Base-by-base conservation (phyloP, 768 basidiomycete species). In the Boletus coccyginus region DNA sequence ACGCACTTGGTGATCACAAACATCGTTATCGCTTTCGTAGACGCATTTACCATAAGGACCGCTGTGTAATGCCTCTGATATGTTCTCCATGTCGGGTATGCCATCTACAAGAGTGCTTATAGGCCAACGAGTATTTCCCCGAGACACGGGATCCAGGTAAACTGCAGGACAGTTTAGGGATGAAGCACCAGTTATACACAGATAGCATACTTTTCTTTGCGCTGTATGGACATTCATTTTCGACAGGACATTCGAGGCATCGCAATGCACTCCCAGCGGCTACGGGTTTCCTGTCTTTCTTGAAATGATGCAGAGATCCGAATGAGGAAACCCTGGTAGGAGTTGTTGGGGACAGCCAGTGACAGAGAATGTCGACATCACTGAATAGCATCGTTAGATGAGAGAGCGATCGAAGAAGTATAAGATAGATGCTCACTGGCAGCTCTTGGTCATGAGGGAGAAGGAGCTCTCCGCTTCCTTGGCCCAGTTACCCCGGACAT, bases 391-490 rank as follows among this genome's bases (percentile, higher is more conserved):
- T 41, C 35, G 27, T 35, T 19, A 31, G 27, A 54, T 55, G 48
- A 56, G 55, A 42, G 52, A 32, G 35, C 32, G 14, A 52, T 51
- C 32, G 33, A 19, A 19, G 46, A 46, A 40, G 40, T 21, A 21
- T 21, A 50, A 47, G 46, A 32, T 6, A 32, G 10, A 33, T 27
- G 74, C 86, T 65, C 69, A 92, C 91, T 95, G 93, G 81, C 89
- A 95, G 61, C 86, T 85, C 76, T 95, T 95, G 17, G 92, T 88
- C 86, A 95, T 85, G 50, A 95, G 79, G 14, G 88, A 84, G 70
- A 94, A 94, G 24, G 85, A 87, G 62, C 88, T 88, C 7, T 78
- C 74, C 3, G 74, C 71, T 66, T 94, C 88, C 27, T 76, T 82
- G 4, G 76, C 70, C 93, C 93, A 95, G 67, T 87, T 86, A 2